A percentile compares a stretch with the other conserved stretches of the same genome.
These are phyloP conservation scores for Karstenula rhodostoma DNA, from an alignment of 2,329 filamentous ascomycete genomes.

Conservation along the genomic window DNA sequence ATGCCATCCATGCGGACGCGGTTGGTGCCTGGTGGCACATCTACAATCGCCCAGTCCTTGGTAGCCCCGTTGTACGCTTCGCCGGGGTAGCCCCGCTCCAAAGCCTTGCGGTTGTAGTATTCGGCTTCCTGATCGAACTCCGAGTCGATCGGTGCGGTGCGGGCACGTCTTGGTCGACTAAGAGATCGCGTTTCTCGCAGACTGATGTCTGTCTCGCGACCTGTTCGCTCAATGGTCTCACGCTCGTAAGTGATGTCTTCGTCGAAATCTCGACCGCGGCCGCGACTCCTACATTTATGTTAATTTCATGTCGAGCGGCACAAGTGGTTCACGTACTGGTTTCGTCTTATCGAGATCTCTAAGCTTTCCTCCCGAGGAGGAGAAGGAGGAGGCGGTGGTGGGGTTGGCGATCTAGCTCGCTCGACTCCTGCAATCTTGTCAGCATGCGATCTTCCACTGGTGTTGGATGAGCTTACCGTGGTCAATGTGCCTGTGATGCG, in stretches of 20 bases:
- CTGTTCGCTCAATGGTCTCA: constrained; percentile 50
- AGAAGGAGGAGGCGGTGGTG: constrained; percentile 60
- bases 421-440: constrained; percentile 50
- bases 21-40: constrained; percentile 84
- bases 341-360: constrained; percentile 65
- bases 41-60: constrained; percentile 80
- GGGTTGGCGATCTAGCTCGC: constrained; percentile 56
- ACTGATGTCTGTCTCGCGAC: constrained; percentile 36
- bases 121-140: constrained; percentile 64
- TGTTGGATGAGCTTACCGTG: constrained; percentile 68
- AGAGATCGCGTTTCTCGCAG: constrained; percentile 50
- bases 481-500: constrained; percentile 85
- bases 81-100: constrained; percentile 73
- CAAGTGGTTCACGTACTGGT: constrained; percentile 49
- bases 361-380: constrained; percentile 60
- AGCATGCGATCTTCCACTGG: neutral
- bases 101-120: constrained; percentile 72
- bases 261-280: constrained; percentile 61
- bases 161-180: constrained; percentile 55
- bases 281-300: constrained; percentile 45
- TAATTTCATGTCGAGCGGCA: constrained; percentile 17
- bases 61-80: constrained; percentile 79
- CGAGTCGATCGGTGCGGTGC: constrained; percentile 48
- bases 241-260: constrained; percentile 73
- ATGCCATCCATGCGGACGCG: constrained; percentile 82